Evolutionary conservation across 2,329 filamentous ascomycete genomes (phyloP), one percentile per base, ranked within the genome.

Genomic region (Trichoderma atroviride): DNA sequence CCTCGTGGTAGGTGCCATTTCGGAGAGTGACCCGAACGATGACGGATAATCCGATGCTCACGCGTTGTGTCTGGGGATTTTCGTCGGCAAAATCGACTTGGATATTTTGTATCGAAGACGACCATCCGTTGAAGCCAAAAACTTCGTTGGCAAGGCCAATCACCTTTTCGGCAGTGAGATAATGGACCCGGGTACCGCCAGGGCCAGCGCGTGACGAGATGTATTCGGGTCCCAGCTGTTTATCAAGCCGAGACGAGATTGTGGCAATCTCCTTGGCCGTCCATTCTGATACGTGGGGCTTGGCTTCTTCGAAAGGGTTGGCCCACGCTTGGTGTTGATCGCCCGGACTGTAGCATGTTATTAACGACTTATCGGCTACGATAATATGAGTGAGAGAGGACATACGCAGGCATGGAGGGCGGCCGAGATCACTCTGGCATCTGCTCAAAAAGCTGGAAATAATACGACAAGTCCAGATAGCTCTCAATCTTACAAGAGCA

Each of bases 61-160:
- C 89, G 78, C 91, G 95, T 71, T 91, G 87, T 10, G 89, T 94
- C 75, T 90, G 87, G 19, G 89, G 87, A 75, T 91, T 90, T 81
- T 97, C 94, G 76, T 98, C 95, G 71, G 96, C 93, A 80, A 96
- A 98, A 80, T 99, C 96, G 70, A 98, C 92, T 77, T 97, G 92
- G 47, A 97, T 92, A 77, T 96, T 94, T 77, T 95, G 92, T 70
- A 99, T 96, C n/a, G 92, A 91, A 68, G 93, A 97, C 11, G 93
- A 97, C 96, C 96, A 99, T 75, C 94, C 94, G 81, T 97, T 97
- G 84, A 97, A 97, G 11, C 94, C 94, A 81, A 97, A 97, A 0
- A 97, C 90, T 78, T 97, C 93, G 76, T 97, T 97, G 66, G 94
- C 94, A 64, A 97, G 90, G 69, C 92, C 92, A 78, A 99, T 99